phyloP scores from a whole-genome alignment of 139 green algal genomes.

The Volvox africanus region DNA sequence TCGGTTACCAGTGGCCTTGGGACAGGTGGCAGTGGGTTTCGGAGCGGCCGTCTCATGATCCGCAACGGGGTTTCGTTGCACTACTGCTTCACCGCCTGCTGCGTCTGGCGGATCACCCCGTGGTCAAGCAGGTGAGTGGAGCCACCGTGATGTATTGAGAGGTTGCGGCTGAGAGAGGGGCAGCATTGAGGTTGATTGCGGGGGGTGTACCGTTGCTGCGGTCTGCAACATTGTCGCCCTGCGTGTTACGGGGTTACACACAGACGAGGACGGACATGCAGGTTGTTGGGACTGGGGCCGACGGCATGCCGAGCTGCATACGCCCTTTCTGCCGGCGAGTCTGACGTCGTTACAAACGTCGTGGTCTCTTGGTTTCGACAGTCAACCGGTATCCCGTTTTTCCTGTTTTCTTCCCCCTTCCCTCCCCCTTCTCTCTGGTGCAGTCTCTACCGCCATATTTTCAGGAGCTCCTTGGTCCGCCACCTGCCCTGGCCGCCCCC shows the following conservation, averaged over 20 bases:
- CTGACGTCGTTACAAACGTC: too few species aligned
- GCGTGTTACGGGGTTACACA: too few species aligned
- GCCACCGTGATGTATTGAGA: not conserved
- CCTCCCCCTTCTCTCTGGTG: not conserved
- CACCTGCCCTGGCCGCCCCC: conserved; percentile 57
- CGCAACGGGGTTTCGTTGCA: conserved; percentile 79
- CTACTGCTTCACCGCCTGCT: conserved; percentile 76
- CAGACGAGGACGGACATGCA: too few species aligned
- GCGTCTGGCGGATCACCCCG: conserved; percentile 74
- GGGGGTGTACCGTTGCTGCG: too few species aligned
- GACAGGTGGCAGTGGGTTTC: conserved; percentile 72
- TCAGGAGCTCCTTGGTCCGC: conserved; percentile 70
- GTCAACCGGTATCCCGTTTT: not conserved
- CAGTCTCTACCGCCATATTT: conserved; percentile 71
- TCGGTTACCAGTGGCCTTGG: conserved; percentile 94
- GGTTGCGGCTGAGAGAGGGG: not conserved
- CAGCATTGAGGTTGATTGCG: too few species aligned
- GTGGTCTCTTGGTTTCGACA: too few species aligned
- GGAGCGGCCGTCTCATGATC: conserved; percentile 70
- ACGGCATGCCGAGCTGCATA: too few species aligned
- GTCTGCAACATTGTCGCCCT: too few species aligned
- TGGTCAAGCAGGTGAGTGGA: conserved; percentile 16
- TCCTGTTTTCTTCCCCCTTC: not conserved
- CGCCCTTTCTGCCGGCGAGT: too few species aligned
- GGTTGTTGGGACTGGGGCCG: too few species aligned